Evolutionary conservation across 164 flowering plant genomes (phyloP).

Genomic region (Hamamelis virginiana): DNA sequence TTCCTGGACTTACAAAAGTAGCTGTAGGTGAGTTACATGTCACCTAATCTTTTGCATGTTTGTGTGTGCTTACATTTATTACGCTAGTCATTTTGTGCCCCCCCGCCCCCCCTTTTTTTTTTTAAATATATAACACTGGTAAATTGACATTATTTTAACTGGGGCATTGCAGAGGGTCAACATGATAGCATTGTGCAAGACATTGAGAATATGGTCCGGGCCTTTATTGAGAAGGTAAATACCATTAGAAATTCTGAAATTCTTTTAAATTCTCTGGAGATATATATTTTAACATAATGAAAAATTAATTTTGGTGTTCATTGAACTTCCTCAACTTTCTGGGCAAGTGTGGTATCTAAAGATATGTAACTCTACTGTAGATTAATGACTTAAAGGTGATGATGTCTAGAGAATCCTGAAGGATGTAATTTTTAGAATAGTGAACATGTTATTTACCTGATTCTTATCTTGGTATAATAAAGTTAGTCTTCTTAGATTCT

Average conservation of each 20-base stretch:
- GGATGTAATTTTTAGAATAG: not conserved
- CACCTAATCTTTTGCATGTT: not conserved
- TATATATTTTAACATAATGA: not conserved
- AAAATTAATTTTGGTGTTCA: not conserved
- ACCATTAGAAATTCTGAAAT: not conserved
- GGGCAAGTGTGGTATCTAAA: not conserved
- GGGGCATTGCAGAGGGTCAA: conserved; percentile 51
- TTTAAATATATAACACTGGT: not conserved
- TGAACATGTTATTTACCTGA: not conserved
- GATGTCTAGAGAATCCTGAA: not conserved
- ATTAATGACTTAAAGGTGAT: not conserved
- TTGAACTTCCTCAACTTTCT: not conserved
- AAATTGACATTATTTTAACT: not conserved
- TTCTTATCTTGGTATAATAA: not conserved
- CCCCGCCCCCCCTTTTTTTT: too few relatives aligned
- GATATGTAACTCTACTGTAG: not conserved
- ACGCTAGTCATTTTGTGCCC: too few relatives aligned
- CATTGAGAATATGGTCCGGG: conserved; percentile 86
- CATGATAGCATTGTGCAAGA: conserved; percentile 79
- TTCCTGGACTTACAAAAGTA: conserved; percentile 98
- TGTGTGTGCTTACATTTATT: not conserved
- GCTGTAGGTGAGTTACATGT: conserved; percentile 70
- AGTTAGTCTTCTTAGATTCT: not conserved
- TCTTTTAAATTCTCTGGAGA: too few relatives aligned
- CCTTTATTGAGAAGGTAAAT: conserved; percentile 82